phyloP scores from a whole-genome alignment of 2,329 filamentous ascomycete species.

The Fusarium sambucinum region DNA sequence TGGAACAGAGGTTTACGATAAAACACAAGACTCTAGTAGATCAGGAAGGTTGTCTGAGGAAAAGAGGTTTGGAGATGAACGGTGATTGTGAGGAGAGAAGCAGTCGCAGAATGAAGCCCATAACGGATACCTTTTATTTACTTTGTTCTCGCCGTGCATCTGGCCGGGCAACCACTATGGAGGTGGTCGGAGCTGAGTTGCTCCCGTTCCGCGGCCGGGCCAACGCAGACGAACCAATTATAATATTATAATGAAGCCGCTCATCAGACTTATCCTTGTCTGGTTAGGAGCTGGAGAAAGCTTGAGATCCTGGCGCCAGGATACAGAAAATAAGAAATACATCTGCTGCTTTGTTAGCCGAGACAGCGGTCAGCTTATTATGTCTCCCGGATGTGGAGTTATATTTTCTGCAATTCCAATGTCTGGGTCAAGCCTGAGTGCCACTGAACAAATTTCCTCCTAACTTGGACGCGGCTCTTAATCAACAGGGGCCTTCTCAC shows the following conservation, averaged over 20 bases:
- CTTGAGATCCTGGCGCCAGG: not conserved
- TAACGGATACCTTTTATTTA: conserved; percentile 60
- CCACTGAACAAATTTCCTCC: conserved; percentile 41
- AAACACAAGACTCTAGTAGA: conserved; percentile 36
- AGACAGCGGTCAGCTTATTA: not conserved
- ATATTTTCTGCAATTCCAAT: not conserved
- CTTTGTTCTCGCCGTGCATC: conserved; percentile 52
- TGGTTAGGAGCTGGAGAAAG: not conserved
- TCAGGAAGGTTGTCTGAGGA: conserved; percentile 25
- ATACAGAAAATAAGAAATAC: not conserved
- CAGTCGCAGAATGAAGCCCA: conserved; percentile 26
- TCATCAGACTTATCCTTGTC: conserved; percentile 28
- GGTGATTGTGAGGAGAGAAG: conserved; percentile 46
- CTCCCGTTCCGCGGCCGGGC: conserved; percentile 39
- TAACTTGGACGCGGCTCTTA: conserved; percentile 21
- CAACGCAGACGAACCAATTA: conserved; percentile 36
- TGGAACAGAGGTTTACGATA: conserved; percentile 42
- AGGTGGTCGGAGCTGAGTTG: conserved; percentile 34
- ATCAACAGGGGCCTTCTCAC: conserved; percentile 34
- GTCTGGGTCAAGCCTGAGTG: conserved; percentile 11
- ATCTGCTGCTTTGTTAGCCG: accelerated
- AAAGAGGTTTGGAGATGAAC: conserved; percentile 40
- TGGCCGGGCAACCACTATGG: conserved; percentile 54
- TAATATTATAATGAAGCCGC: not conserved
- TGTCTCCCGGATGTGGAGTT: not conserved